Evolutionary conservation across 1,139 yeast genomes (phyloP).

Genomic region (Tardiomyces digboiensis): DNA sequence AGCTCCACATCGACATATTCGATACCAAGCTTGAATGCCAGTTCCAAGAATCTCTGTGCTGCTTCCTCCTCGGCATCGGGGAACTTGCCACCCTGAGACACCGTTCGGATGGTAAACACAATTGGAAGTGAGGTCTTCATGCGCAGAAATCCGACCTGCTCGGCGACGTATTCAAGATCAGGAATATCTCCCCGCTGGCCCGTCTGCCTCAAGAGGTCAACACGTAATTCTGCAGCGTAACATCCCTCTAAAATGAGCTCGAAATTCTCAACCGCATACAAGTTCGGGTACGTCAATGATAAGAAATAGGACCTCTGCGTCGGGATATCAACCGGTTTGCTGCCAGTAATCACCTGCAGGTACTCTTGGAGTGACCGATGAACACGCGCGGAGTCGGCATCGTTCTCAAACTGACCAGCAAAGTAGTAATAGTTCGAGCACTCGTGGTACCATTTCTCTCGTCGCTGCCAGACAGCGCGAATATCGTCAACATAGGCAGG

Average conservation of each 20-base stretch:
- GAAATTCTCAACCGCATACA: slow-evolving; percentile 32
- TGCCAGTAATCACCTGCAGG: slow-evolving; percentile 57
- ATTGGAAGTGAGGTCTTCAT: slow-evolving; percentile 61
- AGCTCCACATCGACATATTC: slow-evolving; percentile 44
- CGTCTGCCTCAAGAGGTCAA: slow-evolving; percentile 53
- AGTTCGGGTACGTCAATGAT: slow-evolving; percentile 52
- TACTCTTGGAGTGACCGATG: slow-evolving; percentile 51
- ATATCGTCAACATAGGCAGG: slow-evolving; percentile 83
- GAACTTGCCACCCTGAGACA: slow-evolving; percentile 74
- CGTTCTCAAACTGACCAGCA: slow-evolving; percentile 59
- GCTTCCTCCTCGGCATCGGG: slow-evolving; percentile 43
- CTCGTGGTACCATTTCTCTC: slow-evolving; percentile 72
- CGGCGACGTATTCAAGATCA: slow-evolving; percentile 46
- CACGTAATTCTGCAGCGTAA: slow-evolving; percentile 76
- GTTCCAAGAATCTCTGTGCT: slow-evolving; percentile 42
- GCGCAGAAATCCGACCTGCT: slow-evolving; percentile 65
- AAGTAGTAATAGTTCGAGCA: slow-evolving; percentile 74
- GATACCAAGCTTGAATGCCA: slow-evolving; percentile 59
- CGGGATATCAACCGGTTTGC: slow-evolving; percentile 19
- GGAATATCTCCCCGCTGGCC: not conserved
- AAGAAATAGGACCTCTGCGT: slow-evolving; percentile 54
- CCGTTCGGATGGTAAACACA: slow-evolving; percentile 70
- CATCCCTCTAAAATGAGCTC: slow-evolving; percentile 53
- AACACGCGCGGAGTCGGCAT: slow-evolving; percentile 46
- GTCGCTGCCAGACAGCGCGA: slow-evolving; percentile 69